Evolutionary conservation across 495 filamentous ascomycete species (phyloP).

Genomic region (Penicillium bovifimosum): DNA sequence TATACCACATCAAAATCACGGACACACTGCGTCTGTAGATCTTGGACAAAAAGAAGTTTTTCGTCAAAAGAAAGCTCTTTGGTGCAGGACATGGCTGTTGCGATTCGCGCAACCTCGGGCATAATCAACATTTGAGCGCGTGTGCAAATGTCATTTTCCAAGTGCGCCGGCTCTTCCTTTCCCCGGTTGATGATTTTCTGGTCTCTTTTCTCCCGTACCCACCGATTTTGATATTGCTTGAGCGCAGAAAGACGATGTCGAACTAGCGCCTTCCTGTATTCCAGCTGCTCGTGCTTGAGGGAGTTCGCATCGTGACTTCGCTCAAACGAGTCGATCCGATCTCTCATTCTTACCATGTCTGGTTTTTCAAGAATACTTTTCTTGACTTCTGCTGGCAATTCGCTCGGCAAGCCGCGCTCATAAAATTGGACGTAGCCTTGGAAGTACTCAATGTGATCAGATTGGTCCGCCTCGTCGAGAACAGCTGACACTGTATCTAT

Average conservation of each 20-base stretch:
- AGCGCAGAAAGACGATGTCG: slow-evolving; percentile 11
- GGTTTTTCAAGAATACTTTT: slow-evolving; percentile 12
- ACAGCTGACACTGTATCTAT: slow-evolving; percentile 17
- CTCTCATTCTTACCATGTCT: slow-evolving; percentile 10
- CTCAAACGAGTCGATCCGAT: slow-evolving; percentile 2
- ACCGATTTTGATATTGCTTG: slow-evolving; percentile 14
- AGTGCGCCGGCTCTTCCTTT: slow-evolving; percentile 8
- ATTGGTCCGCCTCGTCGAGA: slow-evolving; percentile 12
- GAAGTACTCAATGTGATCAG: slow-evolving; percentile 20
- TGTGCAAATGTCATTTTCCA: slow-evolving; percentile 11
- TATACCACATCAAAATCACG: slow-evolving; percentile 14
- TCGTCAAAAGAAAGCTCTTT: slow-evolving; percentile 11
- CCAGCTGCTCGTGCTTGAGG: slow-evolving; percentile 7
- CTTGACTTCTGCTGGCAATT: slow-evolving; percentile 17
- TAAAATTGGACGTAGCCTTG: slow-evolving; percentile 17
- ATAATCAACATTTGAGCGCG: slow-evolving; percentile 14
- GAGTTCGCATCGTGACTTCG: background rate
- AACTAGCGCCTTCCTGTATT: slow-evolving; percentile 12
- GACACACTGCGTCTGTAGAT: slow-evolving; percentile 9
- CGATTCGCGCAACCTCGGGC: slow-evolving; percentile 13
- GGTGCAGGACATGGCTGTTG: slow-evolving; percentile 9
- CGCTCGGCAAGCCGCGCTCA: slow-evolving; percentile 11
- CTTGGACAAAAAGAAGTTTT: slow-evolving; percentile 10
- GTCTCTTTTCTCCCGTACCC: slow-evolving; percentile 14
- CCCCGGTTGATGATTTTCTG: slow-evolving; percentile 12